These are phyloP conservation scores for Yarrowia bubula DNA, from an alignment of 805 yeast species.

Conservation along the genomic window DNA sequence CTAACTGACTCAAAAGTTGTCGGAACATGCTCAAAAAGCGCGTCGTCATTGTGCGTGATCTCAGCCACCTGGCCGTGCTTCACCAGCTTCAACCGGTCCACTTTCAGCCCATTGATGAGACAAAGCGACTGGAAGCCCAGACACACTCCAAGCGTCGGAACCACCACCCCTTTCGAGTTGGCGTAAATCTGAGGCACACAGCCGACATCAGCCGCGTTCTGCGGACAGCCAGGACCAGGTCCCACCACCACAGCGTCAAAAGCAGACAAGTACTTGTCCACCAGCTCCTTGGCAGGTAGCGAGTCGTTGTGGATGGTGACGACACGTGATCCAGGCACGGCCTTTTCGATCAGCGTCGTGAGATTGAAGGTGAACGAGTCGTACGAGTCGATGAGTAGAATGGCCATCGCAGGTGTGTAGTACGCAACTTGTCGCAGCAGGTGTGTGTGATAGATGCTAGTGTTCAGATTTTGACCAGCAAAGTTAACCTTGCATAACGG, in stretches of 20 bases:
- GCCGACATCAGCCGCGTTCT: constrained; percentile 62
- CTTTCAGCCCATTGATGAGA: constrained; percentile 54
- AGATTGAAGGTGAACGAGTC: constrained; percentile 93
- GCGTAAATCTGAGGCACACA: constrained; percentile 59
- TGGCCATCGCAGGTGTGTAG: not conserved
- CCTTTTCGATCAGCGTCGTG: constrained; percentile 52
- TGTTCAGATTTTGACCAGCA: constrained; percentile 15
- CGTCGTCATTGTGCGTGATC: constrained; percentile 42
- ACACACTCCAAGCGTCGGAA: constrained; percentile 88
- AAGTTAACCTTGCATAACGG: constrained; percentile 26
- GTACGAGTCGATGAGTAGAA: constrained; percentile 83
- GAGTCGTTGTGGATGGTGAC: constrained; percentile 64
- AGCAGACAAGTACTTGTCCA: constrained; percentile 46
- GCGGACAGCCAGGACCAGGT: constrained; percentile 97
- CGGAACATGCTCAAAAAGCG: constrained; percentile 47
- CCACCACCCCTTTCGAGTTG: constrained; percentile 36
- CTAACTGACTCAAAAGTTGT: constrained; percentile 65
- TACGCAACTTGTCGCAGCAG: not conserved
- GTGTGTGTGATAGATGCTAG: not conserved
- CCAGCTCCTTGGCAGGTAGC: constrained; percentile 39
- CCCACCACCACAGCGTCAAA: constrained; percentile 83
- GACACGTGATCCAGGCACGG: constrained; percentile 51
- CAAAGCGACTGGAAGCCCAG: constrained; percentile 88
- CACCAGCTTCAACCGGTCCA: constrained; percentile 54
- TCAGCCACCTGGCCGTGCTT: constrained; percentile 83